Evolutionary conservation across 768 basidiomycete species (phyloP).

Genomic region (Rhizopogon vesiculosus): DNA sequence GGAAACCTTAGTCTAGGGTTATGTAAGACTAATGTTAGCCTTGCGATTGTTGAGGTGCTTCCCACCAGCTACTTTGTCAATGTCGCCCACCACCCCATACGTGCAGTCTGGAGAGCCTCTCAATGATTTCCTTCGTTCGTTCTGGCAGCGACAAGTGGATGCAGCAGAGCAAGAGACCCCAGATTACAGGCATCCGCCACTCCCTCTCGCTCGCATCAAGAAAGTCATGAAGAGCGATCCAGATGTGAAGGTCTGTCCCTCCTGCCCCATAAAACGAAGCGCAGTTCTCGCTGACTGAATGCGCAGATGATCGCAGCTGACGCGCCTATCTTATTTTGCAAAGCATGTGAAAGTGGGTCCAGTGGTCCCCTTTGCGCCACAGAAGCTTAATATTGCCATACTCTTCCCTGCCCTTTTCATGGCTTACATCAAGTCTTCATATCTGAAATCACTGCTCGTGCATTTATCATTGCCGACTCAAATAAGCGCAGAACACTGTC

Average conservation of each 20-base stretch:
- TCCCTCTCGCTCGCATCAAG: conserved; percentile 95
- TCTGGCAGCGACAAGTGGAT: conserved; percentile 90
- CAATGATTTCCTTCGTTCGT: conserved; percentile 77
- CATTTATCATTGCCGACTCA: conserved; percentile 92
- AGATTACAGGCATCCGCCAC: conserved; percentile 81
- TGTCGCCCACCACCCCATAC: conserved; percentile 47
- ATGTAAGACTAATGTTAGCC: too few relatives aligned
- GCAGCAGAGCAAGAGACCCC: conserved; percentile 84
- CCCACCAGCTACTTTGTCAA: conserved; percentile 11
- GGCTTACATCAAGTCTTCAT: conserved; percentile 75
- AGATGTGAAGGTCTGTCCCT: conserved; percentile 78
- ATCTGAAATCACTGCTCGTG: conserved; percentile 91
- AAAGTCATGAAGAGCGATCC: conserved; percentile 99
- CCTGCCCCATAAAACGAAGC: not conserved
- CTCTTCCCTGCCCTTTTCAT: not conserved
- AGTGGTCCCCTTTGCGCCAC: not conserved
- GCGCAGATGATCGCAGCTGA: conserved; percentile 96
- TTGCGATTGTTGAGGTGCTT: too few relatives aligned
- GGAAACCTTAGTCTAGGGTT: too few relatives aligned
- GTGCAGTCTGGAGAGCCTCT: conserved; percentile 85
- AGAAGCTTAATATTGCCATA: not conserved
- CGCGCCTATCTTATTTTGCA: conserved; percentile 94
- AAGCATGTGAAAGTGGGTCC: conserved; percentile 93
- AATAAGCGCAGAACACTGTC: conserved; percentile 96
- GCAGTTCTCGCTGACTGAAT: conserved; percentile 3